Percentiles rank a stretch among this genome's conserved stretches.
phyloP scores from a whole-genome alignment of 1,284 basidiomycete species.

The Cryptococcus sp. region DNA sequence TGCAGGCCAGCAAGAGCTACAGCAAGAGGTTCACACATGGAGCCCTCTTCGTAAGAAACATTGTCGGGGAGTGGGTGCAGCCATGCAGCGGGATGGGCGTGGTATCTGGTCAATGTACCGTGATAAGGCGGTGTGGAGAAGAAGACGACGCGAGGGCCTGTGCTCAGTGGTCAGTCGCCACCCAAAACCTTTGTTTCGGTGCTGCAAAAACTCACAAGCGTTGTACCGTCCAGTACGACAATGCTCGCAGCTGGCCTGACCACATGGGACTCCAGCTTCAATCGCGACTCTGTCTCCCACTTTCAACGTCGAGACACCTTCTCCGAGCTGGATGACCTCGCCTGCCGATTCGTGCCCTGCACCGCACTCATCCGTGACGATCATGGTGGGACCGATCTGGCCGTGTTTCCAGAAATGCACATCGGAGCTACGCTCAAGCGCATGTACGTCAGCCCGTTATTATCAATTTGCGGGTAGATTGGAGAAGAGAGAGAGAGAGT shows the following conservation, averaged over 20 bases:
- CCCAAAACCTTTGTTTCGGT: background rate
- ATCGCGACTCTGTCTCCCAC: constrained; percentile 58
- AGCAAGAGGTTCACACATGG: constrained; percentile 58
- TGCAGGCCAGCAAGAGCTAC: constrained; percentile 61
- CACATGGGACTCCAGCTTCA: constrained; percentile 59
- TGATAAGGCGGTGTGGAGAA: constrained; percentile 58
- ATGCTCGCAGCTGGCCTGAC: constrained; percentile 55
- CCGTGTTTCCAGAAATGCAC: constrained; percentile 61
- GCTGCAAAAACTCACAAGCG: constrained; percentile 47
- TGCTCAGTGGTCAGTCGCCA: background rate
- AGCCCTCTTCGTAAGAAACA: constrained; percentile 58
- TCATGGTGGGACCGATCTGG: constrained; percentile 51
- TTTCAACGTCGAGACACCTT: constrained; percentile 51
- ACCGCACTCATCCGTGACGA: constrained; percentile 54
- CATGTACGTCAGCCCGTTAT: no score
- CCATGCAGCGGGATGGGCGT: constrained; percentile 60
- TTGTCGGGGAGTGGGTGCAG: constrained; percentile 58
- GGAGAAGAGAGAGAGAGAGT: background rate
- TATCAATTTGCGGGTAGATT: no score
- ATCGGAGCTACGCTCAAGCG: constrained; percentile 46
- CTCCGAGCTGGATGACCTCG: constrained; percentile 55
- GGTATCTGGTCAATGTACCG: constrained; percentile 57
- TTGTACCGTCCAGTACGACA: constrained; percentile 60
- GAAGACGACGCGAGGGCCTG: constrained; percentile 56
- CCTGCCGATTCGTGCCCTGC: constrained; percentile 56